phyloP scores from a whole-genome alignment of 148 eudicot species.

The Vaccinium myrtillus region DNA sequence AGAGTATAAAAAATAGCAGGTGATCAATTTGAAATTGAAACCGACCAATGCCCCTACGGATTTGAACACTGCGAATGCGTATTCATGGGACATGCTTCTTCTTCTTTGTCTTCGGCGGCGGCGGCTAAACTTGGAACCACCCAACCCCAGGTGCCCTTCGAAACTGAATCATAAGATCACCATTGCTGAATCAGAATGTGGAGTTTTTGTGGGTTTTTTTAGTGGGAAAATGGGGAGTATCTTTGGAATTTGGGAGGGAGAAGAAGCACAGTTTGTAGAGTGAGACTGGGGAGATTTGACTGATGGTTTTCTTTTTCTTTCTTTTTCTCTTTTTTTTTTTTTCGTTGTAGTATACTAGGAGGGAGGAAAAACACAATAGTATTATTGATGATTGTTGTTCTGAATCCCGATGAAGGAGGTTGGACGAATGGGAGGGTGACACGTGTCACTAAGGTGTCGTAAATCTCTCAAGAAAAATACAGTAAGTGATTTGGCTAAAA shows the following conservation, averaged over 20 bases:
- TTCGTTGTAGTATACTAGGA: neutral
- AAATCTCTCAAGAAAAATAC: slow-evolving; percentile 7
- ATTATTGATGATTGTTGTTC: slow-evolving; percentile 13
- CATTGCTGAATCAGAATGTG: slow-evolving; percentile 26
- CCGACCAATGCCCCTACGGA: too few species aligned
- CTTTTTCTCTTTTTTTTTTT: neutral
- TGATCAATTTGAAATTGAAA: too few species aligned
- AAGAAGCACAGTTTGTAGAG: slow-evolving; percentile 18
- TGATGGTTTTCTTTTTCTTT: slow-evolving; percentile 8
- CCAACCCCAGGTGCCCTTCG: too few species aligned
- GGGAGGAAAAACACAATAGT: too few species aligned
- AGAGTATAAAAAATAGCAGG: too few species aligned
- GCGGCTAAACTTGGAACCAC: too few species aligned
- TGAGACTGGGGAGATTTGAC: slow-evolving; percentile 4
- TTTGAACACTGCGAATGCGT: too few species aligned
- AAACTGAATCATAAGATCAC: slow-evolving; percentile 28
- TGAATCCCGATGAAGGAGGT: slow-evolving; percentile 31
- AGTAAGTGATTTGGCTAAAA: too few species aligned
- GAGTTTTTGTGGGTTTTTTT: slow-evolving; percentile 4
- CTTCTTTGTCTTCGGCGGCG: too few species aligned
- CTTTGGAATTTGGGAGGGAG: slow-evolving; percentile 22
- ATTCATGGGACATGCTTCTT: too few species aligned
- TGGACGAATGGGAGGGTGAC: slow-evolving; percentile 22
- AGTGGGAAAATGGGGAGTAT: slow-evolving; percentile 23
- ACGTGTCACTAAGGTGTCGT: slow-evolving; percentile 22